A percentile compares a stretch with the other conserved stretches of the same genome.
phyloP scores from a whole-genome alignment of 2,329 filamentous ascomycete species.

The Calonectria hongkongensis region DNA sequence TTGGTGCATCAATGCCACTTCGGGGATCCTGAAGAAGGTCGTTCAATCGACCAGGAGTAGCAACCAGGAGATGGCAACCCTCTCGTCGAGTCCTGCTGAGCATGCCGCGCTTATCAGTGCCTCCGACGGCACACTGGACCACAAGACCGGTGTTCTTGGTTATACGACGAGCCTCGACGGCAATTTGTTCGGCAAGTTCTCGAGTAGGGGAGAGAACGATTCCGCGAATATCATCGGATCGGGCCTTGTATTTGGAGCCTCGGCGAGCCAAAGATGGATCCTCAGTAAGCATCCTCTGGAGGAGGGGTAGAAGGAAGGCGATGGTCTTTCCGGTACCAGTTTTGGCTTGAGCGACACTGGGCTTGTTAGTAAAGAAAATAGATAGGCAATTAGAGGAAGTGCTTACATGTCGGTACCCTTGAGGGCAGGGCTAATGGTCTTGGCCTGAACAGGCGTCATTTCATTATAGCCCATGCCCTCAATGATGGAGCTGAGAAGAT shows the following conservation, averaged over 20 bases:
- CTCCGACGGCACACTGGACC: constrained; percentile 89
- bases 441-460: constrained; percentile 95
- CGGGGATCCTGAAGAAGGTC: constrained; percentile 84
- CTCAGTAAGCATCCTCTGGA: constrained; percentile 84
- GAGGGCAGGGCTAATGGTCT: constrained; percentile 87
- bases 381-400: not conserved
- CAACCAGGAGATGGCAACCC: constrained; percentile 93
- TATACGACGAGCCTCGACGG: constrained; percentile 84
- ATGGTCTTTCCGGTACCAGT: constrained; percentile 98
- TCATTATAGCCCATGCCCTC: constrained; percentile 83
- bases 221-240: constrained; percentile 78
- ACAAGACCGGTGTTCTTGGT: constrained; percentile 78
- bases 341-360: constrained; percentile 91
- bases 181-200: constrained; percentile 88
- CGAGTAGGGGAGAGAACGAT: constrained; percentile 87
- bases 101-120: constrained; percentile 84
- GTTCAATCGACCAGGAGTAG: constrained; percentile 90
- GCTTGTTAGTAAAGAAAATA: constrained; percentile 45
- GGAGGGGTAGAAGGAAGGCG: constrained; percentile 89
- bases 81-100: constrained; percentile 80
- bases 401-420: constrained; percentile 88
- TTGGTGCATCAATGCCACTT: constrained; percentile 81
- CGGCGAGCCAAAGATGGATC: constrained; percentile 77
- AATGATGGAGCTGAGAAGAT: constrained; percentile 81
- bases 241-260: constrained; percentile 59